Evolutionary conservation across 306 rosid species (phyloP).

Genomic region (Carpinus fangiana): DNA sequence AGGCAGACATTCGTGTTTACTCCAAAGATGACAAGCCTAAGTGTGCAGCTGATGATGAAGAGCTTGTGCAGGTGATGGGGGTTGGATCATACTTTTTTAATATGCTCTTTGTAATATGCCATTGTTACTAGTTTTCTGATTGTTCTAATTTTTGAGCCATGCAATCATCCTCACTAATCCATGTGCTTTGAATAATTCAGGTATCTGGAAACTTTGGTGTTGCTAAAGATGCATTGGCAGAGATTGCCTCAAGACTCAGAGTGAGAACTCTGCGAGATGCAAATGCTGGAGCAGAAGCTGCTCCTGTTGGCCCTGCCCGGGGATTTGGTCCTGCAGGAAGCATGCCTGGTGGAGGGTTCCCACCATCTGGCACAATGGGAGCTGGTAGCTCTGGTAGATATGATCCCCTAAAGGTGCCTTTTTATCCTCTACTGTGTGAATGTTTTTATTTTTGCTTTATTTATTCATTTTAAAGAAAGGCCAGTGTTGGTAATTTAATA

Average conservation of each 20-base stretch:
- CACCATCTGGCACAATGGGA: conserved; percentile 30
- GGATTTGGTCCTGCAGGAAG: conserved; percentile 23
- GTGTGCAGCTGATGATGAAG: conserved; percentile 44
- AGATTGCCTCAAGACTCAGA: conserved; percentile 47
- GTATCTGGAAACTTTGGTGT: conserved; percentile 33
- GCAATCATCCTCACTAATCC: background rate
- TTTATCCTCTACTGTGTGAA: background rate
- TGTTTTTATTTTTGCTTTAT: background rate
- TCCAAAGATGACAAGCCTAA: conserved; percentile 40
- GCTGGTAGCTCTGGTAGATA: conserved; percentile 28
- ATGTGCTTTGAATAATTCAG: conserved; percentile 23
- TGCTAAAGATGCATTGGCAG: conserved; percentile 38
- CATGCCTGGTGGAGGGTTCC: conserved; percentile 22
- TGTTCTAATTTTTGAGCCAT: background rate
- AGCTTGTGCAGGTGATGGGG: conserved; percentile 34
- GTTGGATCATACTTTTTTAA: conserved; percentile 8
- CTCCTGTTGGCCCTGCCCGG: conserved; percentile 21
- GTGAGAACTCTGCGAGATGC: conserved; percentile 38
- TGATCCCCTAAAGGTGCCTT: conserved; percentile 31
- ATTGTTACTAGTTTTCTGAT: background rate
- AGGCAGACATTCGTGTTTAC: conserved; percentile 34
- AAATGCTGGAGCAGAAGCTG: conserved; percentile 31
- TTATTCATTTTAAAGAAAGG: background rate
- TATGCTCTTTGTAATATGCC: background rate
- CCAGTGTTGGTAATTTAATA: background rate